phyloP scores from a whole-genome alignment of 2,329 filamentous ascomycete genomes.

The Macrophomina tecta region DNA sequence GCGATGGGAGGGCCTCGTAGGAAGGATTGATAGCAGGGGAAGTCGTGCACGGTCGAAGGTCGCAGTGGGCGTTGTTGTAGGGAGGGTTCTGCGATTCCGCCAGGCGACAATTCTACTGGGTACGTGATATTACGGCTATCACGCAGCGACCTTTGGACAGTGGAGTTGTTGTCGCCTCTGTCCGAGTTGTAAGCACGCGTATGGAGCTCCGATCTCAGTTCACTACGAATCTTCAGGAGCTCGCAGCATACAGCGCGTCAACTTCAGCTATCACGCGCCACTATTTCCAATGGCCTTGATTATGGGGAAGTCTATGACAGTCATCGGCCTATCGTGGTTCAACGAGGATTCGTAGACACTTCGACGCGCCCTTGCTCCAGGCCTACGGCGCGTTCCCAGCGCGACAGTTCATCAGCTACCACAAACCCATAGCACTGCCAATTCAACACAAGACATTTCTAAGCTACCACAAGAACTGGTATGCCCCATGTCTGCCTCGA shows the following conservation, averaged over 20 bases:
- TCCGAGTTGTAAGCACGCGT: not conserved
- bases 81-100: not conserved
- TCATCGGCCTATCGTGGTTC: not conserved
- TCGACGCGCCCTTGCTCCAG: conserved; percentile 1
- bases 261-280: not conserved
- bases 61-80: not conserved
- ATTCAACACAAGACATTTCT: not conserved
- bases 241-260: not conserved
- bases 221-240: not conserved
- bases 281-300: not conserved
- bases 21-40: not conserved
- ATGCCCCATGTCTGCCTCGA: not conserved
- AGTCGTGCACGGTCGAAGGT: not conserved
- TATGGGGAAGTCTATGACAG: not conserved
- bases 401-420: not conserved
- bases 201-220: not conserved
- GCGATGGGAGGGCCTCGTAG: conserved; percentile 10
- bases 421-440: not conserved
- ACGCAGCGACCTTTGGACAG: not conserved
- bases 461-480: not conserved
- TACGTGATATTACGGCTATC: not conserved
- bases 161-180: not conserved
- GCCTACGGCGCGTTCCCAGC: not conserved
- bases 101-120: not conserved
- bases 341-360: not conserved